A percentile compares a stretch with the other conserved stretches of the same genome.
Conservation (phyloP, 2,329 filamentous ascomycete species). For the Exophiala sp. region DNA sequence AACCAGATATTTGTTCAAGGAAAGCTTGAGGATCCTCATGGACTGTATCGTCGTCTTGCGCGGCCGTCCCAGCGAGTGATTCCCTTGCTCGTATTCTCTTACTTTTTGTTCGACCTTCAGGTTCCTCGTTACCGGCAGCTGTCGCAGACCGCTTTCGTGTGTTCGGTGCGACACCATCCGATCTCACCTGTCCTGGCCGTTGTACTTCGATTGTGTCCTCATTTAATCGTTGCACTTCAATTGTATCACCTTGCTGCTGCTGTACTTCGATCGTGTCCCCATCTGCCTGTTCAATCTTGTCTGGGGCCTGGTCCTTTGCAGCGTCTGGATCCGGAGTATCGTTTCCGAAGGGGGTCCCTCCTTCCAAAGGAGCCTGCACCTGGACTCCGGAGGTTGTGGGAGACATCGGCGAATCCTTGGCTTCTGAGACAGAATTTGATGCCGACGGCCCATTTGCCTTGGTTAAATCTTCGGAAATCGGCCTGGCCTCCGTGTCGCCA, state of each 20-base stretch:
- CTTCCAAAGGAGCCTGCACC: neutral
- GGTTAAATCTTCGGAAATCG: neutral
- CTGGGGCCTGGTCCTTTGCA: neutral
- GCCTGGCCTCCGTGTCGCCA: slow-evolving; percentile 9
- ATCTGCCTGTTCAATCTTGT: neutral
- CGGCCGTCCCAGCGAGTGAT: slow-evolving; percentile 45
- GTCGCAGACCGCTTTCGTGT: slow-evolving; percentile 56
- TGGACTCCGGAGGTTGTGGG: neutral
- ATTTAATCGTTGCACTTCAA: slow-evolving; percentile 2
- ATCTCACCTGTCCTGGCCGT: neutral
- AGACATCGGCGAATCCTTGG: neutral
- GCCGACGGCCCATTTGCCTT: neutral
- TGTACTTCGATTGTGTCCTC: neutral
- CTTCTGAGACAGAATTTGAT: neutral
- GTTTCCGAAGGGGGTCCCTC: neutral
- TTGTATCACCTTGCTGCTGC: slow-evolving; percentile 2
- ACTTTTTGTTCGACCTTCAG: slow-evolving; percentile 52
- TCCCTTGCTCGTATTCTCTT: slow-evolving; percentile 57
- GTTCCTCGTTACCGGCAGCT: slow-evolving; percentile 54
- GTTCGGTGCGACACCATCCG: slow-evolving; percentile 23
- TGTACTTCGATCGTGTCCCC: slow-evolving; percentile 1
- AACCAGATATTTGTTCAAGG: slow-evolving; percentile 50
- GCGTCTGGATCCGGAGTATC: neutral
- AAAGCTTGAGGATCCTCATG: slow-evolving; percentile 51
- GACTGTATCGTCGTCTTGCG: slow-evolving; percentile 43